phyloP scores from a whole-genome alignment of 257 asterid genomes.

The Solanum virginianum region DNA sequence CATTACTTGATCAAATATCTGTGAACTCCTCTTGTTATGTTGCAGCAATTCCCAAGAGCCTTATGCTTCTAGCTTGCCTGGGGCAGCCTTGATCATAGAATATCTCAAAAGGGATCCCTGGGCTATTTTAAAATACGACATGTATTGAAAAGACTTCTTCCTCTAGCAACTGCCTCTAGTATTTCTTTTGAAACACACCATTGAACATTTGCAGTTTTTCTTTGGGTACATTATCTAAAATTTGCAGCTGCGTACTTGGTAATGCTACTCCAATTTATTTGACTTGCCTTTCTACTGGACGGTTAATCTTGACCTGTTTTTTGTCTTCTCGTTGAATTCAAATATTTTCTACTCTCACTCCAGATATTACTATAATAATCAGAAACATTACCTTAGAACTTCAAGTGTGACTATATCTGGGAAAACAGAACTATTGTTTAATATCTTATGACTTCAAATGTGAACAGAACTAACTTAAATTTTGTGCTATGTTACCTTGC shows the following conservation, averaged over 20 bases:
- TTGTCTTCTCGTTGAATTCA: neutral
- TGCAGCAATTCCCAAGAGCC: neutral
- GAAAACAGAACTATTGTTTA: neutral
- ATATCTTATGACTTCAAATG: neutral
- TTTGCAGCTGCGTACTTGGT: neutral
- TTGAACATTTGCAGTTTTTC: neutral
- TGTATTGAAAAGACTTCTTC: neutral
- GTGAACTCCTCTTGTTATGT: neutral
- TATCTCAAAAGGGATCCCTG: neutral
- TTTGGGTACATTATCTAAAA: neutral
- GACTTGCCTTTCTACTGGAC: neutral
- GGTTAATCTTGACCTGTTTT: neutral
- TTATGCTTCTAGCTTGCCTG: neutral
- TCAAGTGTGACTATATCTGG: neutral
- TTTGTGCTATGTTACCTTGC: neutral
- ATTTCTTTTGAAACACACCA: neutral
- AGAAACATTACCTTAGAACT: neutral
- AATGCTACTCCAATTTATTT: neutral
- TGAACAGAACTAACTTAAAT: neutral
- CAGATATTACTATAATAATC: neutral
- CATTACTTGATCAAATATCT: neutral
- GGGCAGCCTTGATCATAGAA: neutral
- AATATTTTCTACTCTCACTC: neutral
- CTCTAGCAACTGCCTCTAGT: neutral
- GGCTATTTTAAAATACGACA: neutral